Percentiles rank a stretch among this genome's conserved stretches.
Conservation (phyloP, 805 yeast species). For the Isabelozyma pseudorhagii region DNA sequence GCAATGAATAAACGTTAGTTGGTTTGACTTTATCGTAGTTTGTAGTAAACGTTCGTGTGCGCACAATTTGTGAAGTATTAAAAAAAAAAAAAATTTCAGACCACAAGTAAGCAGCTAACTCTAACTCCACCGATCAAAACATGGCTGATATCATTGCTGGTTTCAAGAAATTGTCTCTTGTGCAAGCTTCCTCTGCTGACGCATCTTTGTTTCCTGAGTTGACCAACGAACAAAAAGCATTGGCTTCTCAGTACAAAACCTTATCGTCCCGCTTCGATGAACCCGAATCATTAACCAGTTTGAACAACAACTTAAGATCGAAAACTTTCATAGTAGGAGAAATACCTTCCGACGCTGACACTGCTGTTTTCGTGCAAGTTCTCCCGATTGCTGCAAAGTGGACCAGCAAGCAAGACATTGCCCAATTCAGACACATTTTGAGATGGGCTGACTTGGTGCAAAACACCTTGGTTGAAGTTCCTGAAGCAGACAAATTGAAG, state of each 20-base stretch:
- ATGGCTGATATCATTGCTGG: constrained; percentile 27
- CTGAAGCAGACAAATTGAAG: constrained; percentile 49
- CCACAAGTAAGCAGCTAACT: no score
- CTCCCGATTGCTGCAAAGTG: constrained; percentile 59
- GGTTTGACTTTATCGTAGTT: neutral
- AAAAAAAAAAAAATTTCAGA: neutral
- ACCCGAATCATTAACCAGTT: constrained; percentile 41
- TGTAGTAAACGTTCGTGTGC: neutral
- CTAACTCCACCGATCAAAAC: neutral
- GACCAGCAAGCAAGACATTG: constrained; percentile 52
- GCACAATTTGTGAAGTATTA: neutral
- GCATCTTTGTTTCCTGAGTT: constrained; percentile 25
- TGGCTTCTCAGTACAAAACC: constrained; percentile 75
- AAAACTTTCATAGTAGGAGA: constrained; percentile 72
- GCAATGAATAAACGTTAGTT: neutral
- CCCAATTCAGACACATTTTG: constrained; percentile 73
- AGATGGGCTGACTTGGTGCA: constrained; percentile 94
- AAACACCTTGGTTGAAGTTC: constrained; percentile 52
- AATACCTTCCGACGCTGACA: constrained; percentile 67
- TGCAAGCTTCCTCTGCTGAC: constrained; percentile 15
- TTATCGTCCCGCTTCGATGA: constrained; percentile 56
- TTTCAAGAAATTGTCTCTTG: constrained; percentile 28
- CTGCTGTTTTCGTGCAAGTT: constrained; percentile 62
- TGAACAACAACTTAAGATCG: constrained; percentile 68
- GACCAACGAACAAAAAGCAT: constrained; percentile 57